A percentile compares a stretch with the other conserved stretches of the same genome.
Evolutionary conservation across 768 basidiomycete genomes (phyloP).

Genomic region (Suillus fuscotomentosus): DNA sequence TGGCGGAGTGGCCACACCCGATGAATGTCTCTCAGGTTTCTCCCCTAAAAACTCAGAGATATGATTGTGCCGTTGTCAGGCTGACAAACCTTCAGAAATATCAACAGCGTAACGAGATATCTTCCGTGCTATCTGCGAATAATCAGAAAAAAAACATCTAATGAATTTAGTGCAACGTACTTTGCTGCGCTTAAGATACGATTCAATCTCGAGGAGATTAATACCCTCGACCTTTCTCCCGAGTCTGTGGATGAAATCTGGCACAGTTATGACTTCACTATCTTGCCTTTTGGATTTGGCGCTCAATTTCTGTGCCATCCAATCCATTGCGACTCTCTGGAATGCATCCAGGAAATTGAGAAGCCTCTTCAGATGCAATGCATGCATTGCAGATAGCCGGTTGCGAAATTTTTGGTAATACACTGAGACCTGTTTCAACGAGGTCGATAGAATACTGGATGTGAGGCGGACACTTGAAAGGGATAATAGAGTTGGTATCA

Average conservation of each 20-base stretch:
- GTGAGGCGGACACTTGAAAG: slow-evolving; percentile 74
- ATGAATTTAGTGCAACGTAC: slow-evolving; percentile 33
- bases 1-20: slow-evolving; percentile 58
- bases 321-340: slow-evolving; percentile 53
- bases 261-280: slow-evolving; percentile 68
- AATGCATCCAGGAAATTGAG: slow-evolving; percentile 71
- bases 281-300: slow-evolving; percentile 12
- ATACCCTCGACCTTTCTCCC: slow-evolving; percentile 71
- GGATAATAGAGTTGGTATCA: slow-evolving; percentile 87
- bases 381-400: slow-evolving; percentile 70
- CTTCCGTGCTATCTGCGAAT: slow-evolving; percentile 62
- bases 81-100: slow-evolving; percentile 33
- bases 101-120: slow-evolving; percentile 84
- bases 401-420: slow-evolving; percentile 80
- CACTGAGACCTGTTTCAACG: slow-evolving; percentile 69
- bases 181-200: slow-evolving; percentile 83
- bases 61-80: background rate
- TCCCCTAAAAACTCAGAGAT: slow-evolving; percentile 11
- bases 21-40: slow-evolving; percentile 5
- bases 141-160: slow-evolving; percentile 1
- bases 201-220: slow-evolving; percentile 80
- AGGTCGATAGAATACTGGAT: slow-evolving; percentile 51
- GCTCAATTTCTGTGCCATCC: slow-evolving; percentile 35
- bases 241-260: slow-evolving; percentile 60
- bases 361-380: slow-evolving; percentile 79